Percentiles rank a stretch among this genome's conserved stretches.
phyloP scores from a whole-genome alignment of 2,329 filamentous ascomycete genomes.

The Pestalotiopsis sp. region DNA sequence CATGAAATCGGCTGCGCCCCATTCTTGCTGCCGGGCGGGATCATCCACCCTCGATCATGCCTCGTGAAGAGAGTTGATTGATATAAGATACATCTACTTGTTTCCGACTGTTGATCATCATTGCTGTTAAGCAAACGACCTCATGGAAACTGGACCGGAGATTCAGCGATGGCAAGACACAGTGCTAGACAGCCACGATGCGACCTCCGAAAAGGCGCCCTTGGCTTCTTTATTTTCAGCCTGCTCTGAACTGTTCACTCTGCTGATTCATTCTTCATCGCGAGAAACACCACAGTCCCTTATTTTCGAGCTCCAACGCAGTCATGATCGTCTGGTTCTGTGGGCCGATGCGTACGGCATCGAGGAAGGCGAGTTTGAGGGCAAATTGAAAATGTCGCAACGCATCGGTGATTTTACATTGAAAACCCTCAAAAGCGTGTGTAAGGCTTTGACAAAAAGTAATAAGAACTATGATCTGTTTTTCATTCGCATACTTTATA shows the following conservation, averaged over 20 bases:
- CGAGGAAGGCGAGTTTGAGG: conserved; percentile 10
- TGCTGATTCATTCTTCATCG: not conserved
- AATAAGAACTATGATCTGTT: not conserved
- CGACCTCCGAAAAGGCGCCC: not conserved
- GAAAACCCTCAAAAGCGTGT: conserved; percentile 10
- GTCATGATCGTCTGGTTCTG: conserved; percentile 9
- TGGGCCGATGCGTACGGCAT: conserved; percentile 16
- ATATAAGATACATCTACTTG: not conserved
- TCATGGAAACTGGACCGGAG: not conserved
- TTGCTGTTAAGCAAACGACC: not conserved
- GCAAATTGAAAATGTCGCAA: conserved; percentile 12
- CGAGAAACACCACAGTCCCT: not conserved
- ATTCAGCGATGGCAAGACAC: not conserved
- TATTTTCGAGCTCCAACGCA: conserved; percentile 10
- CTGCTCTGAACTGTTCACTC: not conserved
- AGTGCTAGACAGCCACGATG: not conserved
- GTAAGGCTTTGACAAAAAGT: not conserved
- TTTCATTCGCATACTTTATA: not conserved
- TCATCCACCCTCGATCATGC: not conserved
- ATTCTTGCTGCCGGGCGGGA: not conserved
- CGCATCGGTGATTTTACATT: conserved; percentile 9
- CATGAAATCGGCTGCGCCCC: not conserved
- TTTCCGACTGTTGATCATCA: not conserved
- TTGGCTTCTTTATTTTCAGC: not conserved
- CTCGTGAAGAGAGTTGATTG: not conserved